A percentile compares a stretch with the other conserved stretches of the same genome.
Conservation (phyloP, 1,284 basidiomycete genomes). For the Phenoliferia sp. region DNA sequence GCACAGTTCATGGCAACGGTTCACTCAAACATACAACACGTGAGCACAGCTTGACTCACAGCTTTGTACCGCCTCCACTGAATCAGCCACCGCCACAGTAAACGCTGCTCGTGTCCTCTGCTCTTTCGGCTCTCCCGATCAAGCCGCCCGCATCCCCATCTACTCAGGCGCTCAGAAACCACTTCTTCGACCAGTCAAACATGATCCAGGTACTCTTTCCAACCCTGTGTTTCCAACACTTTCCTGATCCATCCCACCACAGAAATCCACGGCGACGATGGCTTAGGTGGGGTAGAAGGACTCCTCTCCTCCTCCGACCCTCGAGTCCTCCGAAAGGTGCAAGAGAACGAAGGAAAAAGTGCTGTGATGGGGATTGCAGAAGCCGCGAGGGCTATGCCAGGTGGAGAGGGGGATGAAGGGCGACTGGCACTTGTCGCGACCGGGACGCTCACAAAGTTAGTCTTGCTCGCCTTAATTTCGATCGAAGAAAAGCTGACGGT, state of each 20-base stretch:
- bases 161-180: conserved; percentile 65
- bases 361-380: conserved; percentile 63
- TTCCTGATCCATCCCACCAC: neutral
- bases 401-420: conserved; percentile 41
- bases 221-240: neutral
- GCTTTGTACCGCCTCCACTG: neutral
- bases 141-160: conserved; percentile 49
- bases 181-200: conserved; percentile 46
- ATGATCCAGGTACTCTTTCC: neutral
- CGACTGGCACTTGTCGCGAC: conserved; percentile 60
- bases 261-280: conserved; percentile 67
- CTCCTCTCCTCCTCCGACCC: conserved; percentile 43
- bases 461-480: neutral
- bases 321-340: conserved; percentile 34
- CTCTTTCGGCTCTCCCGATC: conserved; percentile 47
- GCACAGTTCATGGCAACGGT: conserved; percentile 76
- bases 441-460: conserved; percentile 71
- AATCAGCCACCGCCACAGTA: conserved; percentile 50
- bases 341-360: conserved; percentile 8
- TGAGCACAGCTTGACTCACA: neutral
- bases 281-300: conserved; percentile 72
- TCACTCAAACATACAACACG: conserved; percentile 55
- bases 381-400: conserved; percentile 41
- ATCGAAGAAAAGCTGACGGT: neutral
- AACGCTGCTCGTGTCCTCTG: conserved; percentile 19